Conservation (phyloP, 2,329 filamentous ascomycete genomes). For the Ceratocystis huliohia region DNA sequence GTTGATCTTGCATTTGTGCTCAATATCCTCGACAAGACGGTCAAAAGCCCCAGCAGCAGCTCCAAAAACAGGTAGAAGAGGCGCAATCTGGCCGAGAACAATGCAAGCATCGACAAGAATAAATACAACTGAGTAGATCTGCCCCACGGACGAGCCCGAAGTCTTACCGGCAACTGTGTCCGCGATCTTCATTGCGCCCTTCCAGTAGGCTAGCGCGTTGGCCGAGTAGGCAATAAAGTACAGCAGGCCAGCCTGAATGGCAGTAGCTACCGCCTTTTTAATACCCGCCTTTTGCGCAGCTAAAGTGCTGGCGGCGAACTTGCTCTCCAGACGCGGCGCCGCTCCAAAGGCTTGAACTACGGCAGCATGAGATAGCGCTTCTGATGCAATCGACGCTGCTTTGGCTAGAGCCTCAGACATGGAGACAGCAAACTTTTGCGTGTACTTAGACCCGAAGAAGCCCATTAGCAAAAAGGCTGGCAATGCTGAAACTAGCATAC, state of each 20-base stretch:
- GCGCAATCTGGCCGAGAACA: constrained; percentile 49
- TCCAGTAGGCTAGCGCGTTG: constrained; percentile 56
- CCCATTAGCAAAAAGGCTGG: constrained; percentile 51
- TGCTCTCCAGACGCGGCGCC: constrained; percentile 44
- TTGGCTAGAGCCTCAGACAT: constrained; percentile 43
- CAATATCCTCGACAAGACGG: constrained; percentile 46
- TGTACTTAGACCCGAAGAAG: constrained; percentile 41
- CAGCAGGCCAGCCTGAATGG: constrained; percentile 45
- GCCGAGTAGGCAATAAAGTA: constrained; percentile 57
- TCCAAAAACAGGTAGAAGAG: constrained; percentile 48
- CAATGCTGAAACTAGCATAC: constrained; percentile 49
- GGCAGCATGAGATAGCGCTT: constrained; percentile 46
- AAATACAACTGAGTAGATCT: constrained; percentile 52
- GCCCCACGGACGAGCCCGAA: constrained; percentile 31
- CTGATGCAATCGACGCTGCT: constrained; percentile 50
- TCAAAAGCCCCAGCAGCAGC: constrained; percentile 45
- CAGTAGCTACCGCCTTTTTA: constrained; percentile 45
- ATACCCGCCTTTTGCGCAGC: constrained; percentile 40
- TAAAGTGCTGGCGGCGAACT: constrained; percentile 42
- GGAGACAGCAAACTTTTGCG: constrained; percentile 37
- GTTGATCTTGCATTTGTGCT: constrained; percentile 37
- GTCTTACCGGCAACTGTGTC: constrained; percentile 29
- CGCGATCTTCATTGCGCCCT: constrained; percentile 44
- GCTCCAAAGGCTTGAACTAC: constrained; percentile 54
- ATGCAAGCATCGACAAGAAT: constrained; percentile 52